Percentiles rank a stretch among this genome's conserved stretches.
Conservation (phyloP, 2,329 filamentous ascomycete species). For the Ceratocystis albifundus region DNA sequence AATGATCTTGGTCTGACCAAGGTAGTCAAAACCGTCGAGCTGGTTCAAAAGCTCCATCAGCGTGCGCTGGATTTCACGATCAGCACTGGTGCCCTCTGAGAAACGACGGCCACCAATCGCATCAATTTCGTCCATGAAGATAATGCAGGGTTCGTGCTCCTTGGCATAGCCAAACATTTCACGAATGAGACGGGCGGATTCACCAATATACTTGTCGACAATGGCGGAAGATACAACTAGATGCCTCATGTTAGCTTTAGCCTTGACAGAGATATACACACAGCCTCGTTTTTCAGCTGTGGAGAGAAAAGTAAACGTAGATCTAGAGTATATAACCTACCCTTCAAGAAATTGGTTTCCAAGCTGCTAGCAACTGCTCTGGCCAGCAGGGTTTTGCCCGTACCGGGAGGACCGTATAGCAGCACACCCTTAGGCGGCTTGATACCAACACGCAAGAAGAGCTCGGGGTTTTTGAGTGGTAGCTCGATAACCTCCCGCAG, state of each 20-base stretch:
- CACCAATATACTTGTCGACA: constrained; percentile 98
- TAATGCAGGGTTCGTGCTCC: constrained; percentile 98
- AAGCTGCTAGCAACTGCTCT: constrained; percentile 90
- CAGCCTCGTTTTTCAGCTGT: neutral
- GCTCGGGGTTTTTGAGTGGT: constrained; percentile 94
- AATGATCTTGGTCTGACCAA: constrained; percentile 99
- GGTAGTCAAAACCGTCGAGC: constrained; percentile 96
- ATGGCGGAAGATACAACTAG: constrained; percentile 95
- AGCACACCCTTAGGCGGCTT: constrained; percentile 97
- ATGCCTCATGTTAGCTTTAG: constrained; percentile 22
- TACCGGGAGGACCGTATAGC: constrained; percentile 90
- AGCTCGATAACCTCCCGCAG: constrained; percentile 95
- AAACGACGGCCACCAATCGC: constrained; percentile 95
- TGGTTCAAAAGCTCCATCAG: constrained; percentile 98
- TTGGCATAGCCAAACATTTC: constrained; percentile 99
- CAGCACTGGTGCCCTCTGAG: constrained; percentile 91
- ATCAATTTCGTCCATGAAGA: constrained; percentile 99
- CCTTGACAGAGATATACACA: neutral
- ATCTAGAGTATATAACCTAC: constrained; percentile 38
- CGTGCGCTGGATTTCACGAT: constrained; percentile 95
- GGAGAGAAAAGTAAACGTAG: neutral
- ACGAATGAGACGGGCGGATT: constrained; percentile 90
- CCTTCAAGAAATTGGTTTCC: constrained; percentile 97
- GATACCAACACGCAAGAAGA: constrained; percentile 93
- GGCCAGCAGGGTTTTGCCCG: constrained; percentile 89